A percentile compares a stretch with the other conserved stretches of the same genome.
Conservation (phyloP, 192 early-diverging fungal genomes). For the Backusella tuberculispora region DNA sequence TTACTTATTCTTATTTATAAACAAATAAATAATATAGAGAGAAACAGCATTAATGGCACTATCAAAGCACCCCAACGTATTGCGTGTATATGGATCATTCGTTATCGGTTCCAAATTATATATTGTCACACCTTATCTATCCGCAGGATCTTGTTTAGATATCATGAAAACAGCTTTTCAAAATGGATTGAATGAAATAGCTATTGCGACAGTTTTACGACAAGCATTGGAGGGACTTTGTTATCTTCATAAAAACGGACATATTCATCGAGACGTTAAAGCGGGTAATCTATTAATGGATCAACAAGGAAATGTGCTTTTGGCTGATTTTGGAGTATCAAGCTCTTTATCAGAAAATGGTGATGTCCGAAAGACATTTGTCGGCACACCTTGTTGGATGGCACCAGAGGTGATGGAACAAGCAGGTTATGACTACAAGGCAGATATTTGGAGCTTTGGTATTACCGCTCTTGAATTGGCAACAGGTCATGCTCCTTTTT, state of each 20-base stretch:
- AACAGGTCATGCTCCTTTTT: slow-evolving; percentile 86
- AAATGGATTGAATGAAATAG: slow-evolving; percentile 77
- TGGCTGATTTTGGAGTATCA: slow-evolving; percentile 74
- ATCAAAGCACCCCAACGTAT: slow-evolving; percentile 83
- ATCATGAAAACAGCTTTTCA: slow-evolving; percentile 86
- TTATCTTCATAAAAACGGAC: slow-evolving; percentile 66
- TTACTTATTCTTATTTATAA: neutral
- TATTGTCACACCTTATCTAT: slow-evolving; percentile 84
- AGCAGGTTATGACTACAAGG: slow-evolving; percentile 84
- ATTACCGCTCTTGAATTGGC: slow-evolving; percentile 87
- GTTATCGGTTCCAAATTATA: slow-evolving; percentile 77
- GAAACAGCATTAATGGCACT: slow-evolving; percentile 88
- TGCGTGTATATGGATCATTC: slow-evolving; percentile 83
- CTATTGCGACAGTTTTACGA: slow-evolving; percentile 79
- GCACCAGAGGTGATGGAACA: slow-evolving; percentile 90
- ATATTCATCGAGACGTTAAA: slow-evolving; percentile 76
- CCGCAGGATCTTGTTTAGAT: slow-evolving; percentile 82
- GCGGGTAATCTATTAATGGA: slow-evolving; percentile 72
- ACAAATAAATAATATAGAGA: slow-evolving; percentile 42
- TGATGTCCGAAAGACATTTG: slow-evolving; percentile 69
- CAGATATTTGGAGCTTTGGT: slow-evolving; percentile 92
- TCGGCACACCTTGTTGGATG: slow-evolving; percentile 74
- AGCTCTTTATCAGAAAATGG: slow-evolving; percentile 67
- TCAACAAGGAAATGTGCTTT: slow-evolving; percentile 62
- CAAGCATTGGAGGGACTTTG: slow-evolving; percentile 69